Base-by-base conservation (phyloP, 2,329 filamentous ascomycete species). In the Tolypocladium guangdongense region DNA sequence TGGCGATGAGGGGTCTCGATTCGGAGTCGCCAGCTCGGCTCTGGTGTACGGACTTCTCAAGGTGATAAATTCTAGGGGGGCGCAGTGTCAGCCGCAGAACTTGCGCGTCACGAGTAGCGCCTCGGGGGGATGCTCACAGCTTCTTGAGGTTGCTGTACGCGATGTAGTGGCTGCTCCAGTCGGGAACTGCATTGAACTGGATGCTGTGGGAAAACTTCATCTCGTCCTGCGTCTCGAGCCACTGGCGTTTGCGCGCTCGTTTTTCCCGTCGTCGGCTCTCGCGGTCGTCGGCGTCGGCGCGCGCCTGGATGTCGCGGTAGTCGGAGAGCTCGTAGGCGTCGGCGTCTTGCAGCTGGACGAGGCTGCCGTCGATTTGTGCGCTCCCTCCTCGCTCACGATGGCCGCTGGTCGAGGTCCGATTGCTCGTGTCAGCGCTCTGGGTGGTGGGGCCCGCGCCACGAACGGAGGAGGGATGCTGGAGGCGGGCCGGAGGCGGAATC, bases 171-270 rank as follows among this genome's bases (percentile, higher is more conserved):
- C 86, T 91, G 76, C 90, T 96, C 93, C 93, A 99, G 73, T 99
- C 93, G n/a, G 93, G 93, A 63, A 99, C 93, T 58, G 93, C 91
- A 76, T 99, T 99, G 75, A 99, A 99, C 77, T 99, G 93, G 63
- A 99, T 86, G 73, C 92, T 97, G 71, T 99, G 93, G 20, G 92
- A 97, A 78, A 99, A 99, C 85, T 97, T 97, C 93, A 99, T 99
- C 67, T 90, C 88, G 83, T 87, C 84, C 60, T 78, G 81, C 62
- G 84, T 77, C 62, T 88, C 81, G 63, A 91, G 83, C 78, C 81
- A 81, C 65, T 76, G 75, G 68, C 82, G 79, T 76, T 90, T 90
- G 68, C 78, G 75, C 60, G 72, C 71, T 64, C 77, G 73, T 69
- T 80, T 84, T 22, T 66, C 61, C 57, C 58, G 65, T 59, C 61